Base-by-base conservation (phyloP, 2,329 filamentous ascomycete genomes). In the Trichoderma sp. region DNA sequence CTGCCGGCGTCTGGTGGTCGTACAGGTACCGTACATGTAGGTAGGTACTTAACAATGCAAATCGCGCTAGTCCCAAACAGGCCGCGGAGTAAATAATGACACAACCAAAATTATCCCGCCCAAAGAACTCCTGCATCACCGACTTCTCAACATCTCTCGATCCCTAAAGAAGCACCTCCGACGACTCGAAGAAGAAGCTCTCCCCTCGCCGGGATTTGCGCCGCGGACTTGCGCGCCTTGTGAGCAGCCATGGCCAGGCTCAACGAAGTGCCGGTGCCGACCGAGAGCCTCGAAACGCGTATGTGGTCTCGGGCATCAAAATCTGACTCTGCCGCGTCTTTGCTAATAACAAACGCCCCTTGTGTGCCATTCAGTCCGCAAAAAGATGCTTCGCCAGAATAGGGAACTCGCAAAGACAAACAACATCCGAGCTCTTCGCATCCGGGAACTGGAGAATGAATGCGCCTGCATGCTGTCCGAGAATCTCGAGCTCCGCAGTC, bases 321-420 rank as follows among this genome's bases (percentile, higher is more conserved):
- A 34, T 57, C 43, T 54, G 67, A 61, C 34, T 60, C 47, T 45
- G 19, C 24, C 54, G 39, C 51, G 45, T 43, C 44, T 39, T 39
- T 64, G 52, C 62, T 64, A 56, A 66, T 47, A 21, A 39, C 34
- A 14, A 5, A 10, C 68, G 56, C 70, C n/a, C 58, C 61, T 64
- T 50, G 60, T 62, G 17, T n/a, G 50, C 50, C 55, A 67, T 28
- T 30, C 47, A 93, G 90, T 94, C 66, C 90, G 91, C 75, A 86
- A 89, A 72, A 88, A 90, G 74, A 92, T 93, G 74, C 81, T 93
- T 72, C 86, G 91, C 63, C 92, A 95, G 75, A 96, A 96, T 75
- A 86, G 90, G 77, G 91, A 95, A 72, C 89, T 95, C 68, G 91
- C 91, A 68, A 88, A 88, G 74, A 86, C 84, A 71, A 95, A 96